These are phyloP conservation scores for Gossypium turneri DNA, from an alignment of 345 rosid genomes.

Conservation along the genomic window DNA sequence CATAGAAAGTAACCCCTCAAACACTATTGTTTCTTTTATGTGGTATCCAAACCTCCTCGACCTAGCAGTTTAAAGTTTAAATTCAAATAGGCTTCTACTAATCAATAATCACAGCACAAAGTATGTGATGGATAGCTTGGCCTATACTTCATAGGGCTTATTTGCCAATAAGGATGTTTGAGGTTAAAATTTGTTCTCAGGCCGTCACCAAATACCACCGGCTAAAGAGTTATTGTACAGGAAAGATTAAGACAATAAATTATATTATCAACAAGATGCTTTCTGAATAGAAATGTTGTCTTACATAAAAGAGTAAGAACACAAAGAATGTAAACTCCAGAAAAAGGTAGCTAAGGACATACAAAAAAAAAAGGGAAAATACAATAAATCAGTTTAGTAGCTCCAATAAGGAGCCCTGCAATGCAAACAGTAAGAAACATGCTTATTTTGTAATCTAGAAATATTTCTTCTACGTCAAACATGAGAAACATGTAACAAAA, in stretches of 20 bases:
- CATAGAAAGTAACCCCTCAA: slow-evolving; percentile 1
- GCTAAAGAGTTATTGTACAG: background rate
- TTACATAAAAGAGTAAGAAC: background rate
- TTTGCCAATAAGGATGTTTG: background rate
- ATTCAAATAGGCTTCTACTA: background rate
- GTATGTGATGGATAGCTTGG: background rate
- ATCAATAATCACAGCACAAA: background rate
- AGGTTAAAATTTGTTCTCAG: background rate
- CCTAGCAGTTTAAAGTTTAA: background rate
- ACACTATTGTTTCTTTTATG: background rate
- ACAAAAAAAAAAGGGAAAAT: background rate
- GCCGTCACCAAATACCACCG: background rate
- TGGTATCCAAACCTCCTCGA: background rate
- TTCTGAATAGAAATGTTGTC: background rate
- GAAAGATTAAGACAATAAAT: background rate
- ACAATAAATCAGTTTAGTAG: background rate
- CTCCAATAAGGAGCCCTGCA: background rate
- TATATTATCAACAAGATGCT: background rate
- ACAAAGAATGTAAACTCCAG: background rate
- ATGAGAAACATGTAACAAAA: background rate
- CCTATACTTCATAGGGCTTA: background rate
- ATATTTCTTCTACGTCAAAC: background rate
- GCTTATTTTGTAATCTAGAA: background rate
- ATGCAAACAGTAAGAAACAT: background rate
- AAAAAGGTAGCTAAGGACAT: background rate